A percentile compares a stretch with the other conserved stretches of the same genome.
These are phyloP conservation scores for Russula virescens DNA, from an alignment of 768 basidiomycete genomes.

Conservation along the genomic window DNA sequence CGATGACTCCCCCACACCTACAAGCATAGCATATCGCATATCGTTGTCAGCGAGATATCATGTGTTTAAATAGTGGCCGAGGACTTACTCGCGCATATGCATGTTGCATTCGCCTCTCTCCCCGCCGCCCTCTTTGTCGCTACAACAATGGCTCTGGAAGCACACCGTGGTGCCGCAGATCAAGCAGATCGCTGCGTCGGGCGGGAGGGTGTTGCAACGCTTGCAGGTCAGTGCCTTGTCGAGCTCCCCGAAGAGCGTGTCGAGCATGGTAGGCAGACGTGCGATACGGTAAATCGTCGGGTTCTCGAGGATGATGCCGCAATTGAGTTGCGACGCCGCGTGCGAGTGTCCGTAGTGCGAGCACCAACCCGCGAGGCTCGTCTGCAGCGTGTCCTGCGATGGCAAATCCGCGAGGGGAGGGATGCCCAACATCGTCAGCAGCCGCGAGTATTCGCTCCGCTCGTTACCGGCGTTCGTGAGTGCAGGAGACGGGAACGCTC, in stretches of 20 bases:
- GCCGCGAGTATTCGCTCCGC: slow-evolving; percentile 70
- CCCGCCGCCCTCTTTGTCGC: slow-evolving; percentile 56
- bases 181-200: slow-evolving; percentile 86
- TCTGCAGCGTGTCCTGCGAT: slow-evolving; percentile 81
- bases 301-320: slow-evolving; percentile 75
- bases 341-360: slow-evolving; percentile 82
- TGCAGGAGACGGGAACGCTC: slow-evolving; percentile 47
- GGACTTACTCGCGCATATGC: slow-evolving; percentile 72
- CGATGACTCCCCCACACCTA: slow-evolving; percentile 87
- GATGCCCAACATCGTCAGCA: slow-evolving; percentile 70
- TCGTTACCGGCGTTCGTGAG: slow-evolving; percentile 38
- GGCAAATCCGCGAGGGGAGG: slow-evolving; percentile 75
- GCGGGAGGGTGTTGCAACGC: slow-evolving; percentile 72
- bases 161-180: slow-evolving; percentile 86
- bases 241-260: slow-evolving; percentile 72
- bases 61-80: neutral
- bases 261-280: slow-evolving; percentile 73
- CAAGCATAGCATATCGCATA: neutral
- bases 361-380: slow-evolving; percentile 86
- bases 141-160: slow-evolving; percentile 89
- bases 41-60: neutral
- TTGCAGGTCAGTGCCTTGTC: slow-evolving; percentile 69
- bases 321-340: slow-evolving; percentile 70
- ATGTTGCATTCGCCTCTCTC: slow-evolving; percentile 88
- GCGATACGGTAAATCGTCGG: slow-evolving; percentile 79